Base-by-base conservation (phyloP, 441 rosid species). In the Jatropha podagrica region DNA sequence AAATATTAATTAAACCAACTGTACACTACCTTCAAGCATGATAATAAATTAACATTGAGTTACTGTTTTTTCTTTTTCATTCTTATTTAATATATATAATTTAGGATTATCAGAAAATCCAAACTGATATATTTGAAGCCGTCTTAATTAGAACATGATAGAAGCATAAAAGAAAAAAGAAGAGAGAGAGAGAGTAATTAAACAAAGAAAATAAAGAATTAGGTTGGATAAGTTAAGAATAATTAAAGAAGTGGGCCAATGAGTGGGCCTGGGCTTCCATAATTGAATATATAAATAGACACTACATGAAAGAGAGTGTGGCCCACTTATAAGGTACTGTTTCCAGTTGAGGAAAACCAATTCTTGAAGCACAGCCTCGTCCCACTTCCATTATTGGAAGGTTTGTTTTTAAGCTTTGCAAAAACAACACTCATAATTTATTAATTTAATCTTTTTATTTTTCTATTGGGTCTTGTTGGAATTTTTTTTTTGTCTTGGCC, bases 371-470 rank as follows among this genome's bases (percentile, higher is more conserved):
- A 82, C 74, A 73, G 76, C 88, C 87, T 87, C 82, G 86, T 83
- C 84, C 75, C 77, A 42, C 82, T 77, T 82, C 88, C 84, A 89
- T 88, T 91, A 91, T 83, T 79, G 89, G 93, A 84, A 85, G 78
- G 80, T 18, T 59, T n/a, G 75, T 11, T 79, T 78, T 76, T 23
- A 12, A 23, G 5, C 1, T 2, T 20, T 23, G 14, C 15, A 8
- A 59, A 60, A 60, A 5, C 3, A 58, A 8, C 62, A 20, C 62
- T 58, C 14, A 23, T 27, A 60, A 32, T 18, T 55, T 15, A 55
- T n/a, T 18, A n/a, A 4, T 55, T 52, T 10, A 15, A 23, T 58
- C 8, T 59, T 56, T 56, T 1, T 7, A 20, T 1, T 18, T 56
- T 7, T 60, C 26, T 27, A 18, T 55, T 18, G 27, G 62, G 37